A percentile compares a stretch with the other conserved stretches of the same genome.
These are phyloP conservation scores for Crithidia sp. DNA, from an alignment of 208 protist genomes.

Conservation along the genomic window DNA sequence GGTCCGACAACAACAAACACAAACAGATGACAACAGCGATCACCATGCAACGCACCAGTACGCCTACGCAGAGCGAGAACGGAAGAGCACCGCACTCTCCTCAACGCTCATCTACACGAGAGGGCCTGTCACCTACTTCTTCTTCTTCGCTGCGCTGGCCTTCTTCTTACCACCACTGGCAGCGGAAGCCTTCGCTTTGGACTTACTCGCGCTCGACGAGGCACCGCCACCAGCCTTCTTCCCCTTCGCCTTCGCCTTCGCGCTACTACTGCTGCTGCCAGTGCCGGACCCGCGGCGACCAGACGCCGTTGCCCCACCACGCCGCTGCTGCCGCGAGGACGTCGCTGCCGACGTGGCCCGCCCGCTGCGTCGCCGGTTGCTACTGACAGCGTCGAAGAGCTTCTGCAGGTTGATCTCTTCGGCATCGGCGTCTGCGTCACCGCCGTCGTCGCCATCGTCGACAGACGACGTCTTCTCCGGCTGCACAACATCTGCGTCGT, in stretches of 20 bases:
- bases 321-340: conserved; percentile 2
- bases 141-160: not conserved
- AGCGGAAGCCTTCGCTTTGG: conserved; percentile 6
- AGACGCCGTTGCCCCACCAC: conserved; percentile 1
- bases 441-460: not conserved
- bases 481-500: conserved; percentile 8
- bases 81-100: not conserved
- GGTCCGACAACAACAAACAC: conserved; percentile 4
- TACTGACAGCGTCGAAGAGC: conserved; percentile 21
- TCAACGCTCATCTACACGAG: too few relatives aligned
- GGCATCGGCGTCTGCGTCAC: conserved; percentile 1
- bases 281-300: conserved; percentile 15
- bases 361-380: conserved; percentile 6
- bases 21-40: not conserved
- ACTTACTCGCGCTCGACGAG: conserved; percentile 8
- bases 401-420: conserved; percentile 27
- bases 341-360: not conserved
- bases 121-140: not conserved
- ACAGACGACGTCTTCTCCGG: not conserved
- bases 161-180: conserved; percentile 17
- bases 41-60: too few relatives aligned
- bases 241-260: not conserved
- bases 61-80: not conserved
- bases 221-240: not conserved
- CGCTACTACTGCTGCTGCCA: conserved; percentile 19